Conservation (phyloP, 1,139 yeast genomes). For the Sugiyamaella novakii region DNA sequence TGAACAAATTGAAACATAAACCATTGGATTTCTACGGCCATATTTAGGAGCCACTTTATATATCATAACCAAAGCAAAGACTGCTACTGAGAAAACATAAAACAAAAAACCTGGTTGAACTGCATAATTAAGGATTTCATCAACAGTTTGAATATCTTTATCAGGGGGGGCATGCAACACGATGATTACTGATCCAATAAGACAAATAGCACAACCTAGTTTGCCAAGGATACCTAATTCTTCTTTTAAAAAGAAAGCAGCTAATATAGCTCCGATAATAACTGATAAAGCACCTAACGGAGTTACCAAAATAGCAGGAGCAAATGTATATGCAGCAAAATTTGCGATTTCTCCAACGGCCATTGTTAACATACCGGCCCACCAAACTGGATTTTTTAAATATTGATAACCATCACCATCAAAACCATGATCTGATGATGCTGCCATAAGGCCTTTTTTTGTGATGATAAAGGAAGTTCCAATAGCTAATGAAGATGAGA, state of each 20-base stretch:
- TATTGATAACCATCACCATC: slow-evolving; percentile 63
- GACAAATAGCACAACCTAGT: slow-evolving; percentile 90
- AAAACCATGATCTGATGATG: slow-evolving; percentile 64
- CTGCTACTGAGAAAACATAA: slow-evolving; percentile 62
- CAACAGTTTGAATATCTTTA: slow-evolving; percentile 84
- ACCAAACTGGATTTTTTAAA: slow-evolving; percentile 86
- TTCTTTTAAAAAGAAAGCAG: slow-evolving; percentile 81
- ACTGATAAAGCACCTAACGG: slow-evolving; percentile 91
- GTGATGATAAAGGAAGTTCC: slow-evolving; percentile 90
- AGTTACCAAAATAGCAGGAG: slow-evolving; percentile 90
- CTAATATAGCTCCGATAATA: slow-evolving; percentile 84
- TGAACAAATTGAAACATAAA: slow-evolving; percentile 86
- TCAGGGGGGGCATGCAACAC: slow-evolving; percentile 94
- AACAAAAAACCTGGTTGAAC: slow-evolving; percentile 75
- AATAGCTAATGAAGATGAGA: slow-evolving; percentile 84
- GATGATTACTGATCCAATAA: slow-evolving; percentile 86
- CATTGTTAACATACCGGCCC: slow-evolving; percentile 93
- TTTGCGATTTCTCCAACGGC: slow-evolving; percentile 90
- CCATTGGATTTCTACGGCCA: slow-evolving; percentile 84
- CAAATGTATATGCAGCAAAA: slow-evolving; percentile 94
- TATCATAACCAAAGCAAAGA: slow-evolving; percentile 75
- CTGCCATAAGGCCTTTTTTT: slow-evolving; percentile 79
- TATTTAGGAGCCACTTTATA: slow-evolving; percentile 79
- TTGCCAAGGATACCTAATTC: slow-evolving; percentile 88
- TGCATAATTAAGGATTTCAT: slow-evolving; percentile 82